phyloP scores from a whole-genome alignment of 257 asterid genomes.

The Solanum pinnatisectum region DNA sequence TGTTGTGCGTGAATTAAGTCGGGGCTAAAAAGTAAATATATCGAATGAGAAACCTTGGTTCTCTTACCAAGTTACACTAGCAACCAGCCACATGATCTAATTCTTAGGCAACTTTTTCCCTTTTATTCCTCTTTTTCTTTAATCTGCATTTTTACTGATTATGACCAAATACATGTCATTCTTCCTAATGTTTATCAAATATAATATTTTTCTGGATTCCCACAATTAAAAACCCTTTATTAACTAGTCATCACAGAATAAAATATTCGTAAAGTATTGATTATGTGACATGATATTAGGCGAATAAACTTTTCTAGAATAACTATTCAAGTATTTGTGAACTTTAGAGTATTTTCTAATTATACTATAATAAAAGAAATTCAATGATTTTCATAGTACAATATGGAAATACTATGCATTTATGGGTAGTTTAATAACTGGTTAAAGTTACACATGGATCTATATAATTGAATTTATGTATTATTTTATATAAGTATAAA shows the following conservation, averaged over 20 bases:
- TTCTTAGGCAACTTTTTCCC: not conserved
- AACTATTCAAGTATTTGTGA: not conserved
- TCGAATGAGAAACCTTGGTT: not conserved
- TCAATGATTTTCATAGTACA: not conserved
- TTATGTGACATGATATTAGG: not conserved
- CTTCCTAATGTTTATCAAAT: not conserved
- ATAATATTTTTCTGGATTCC: not conserved
- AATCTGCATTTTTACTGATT: not conserved
- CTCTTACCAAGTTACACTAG: not conserved
- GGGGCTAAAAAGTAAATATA: not conserved
- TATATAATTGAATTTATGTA: too few species aligned
- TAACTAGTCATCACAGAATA: not conserved
- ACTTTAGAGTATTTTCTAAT: not conserved
- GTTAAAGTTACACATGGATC: not conserved
- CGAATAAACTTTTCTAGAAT: not conserved
- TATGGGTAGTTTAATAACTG: accelerated
- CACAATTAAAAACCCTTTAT: not conserved
- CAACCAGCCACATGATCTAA: not conserved
- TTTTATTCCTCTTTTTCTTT: not conserved
- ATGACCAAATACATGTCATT: not conserved
- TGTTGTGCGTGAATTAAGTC: accelerated
- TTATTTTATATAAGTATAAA: too few species aligned
- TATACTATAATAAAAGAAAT: not conserved
- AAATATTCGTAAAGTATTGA: not conserved
- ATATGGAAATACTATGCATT: not conserved